Percentiles rank a stretch among this genome's conserved stretches.
Evolutionary conservation across 2,329 filamentous ascomycete genomes (phyloP).

Genomic region (Pseudocercospora eumusae): DNA sequence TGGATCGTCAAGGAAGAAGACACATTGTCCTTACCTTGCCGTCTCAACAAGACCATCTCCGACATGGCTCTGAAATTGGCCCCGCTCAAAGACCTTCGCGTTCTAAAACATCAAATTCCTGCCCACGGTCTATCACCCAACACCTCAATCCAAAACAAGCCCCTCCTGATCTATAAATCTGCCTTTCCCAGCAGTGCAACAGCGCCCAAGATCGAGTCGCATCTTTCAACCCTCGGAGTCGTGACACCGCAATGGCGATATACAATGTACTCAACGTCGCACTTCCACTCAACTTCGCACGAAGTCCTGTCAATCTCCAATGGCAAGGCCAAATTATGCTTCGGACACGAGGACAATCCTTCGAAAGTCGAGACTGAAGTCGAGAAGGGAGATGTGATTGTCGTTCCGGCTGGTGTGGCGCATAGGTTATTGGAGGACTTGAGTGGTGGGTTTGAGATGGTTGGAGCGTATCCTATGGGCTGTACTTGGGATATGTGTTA

Average conservation of each 20-base stretch:
- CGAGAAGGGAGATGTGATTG: conserved; percentile 61
- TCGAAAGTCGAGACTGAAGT: conserved; percentile 58
- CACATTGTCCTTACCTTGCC: neutral
- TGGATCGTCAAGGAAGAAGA: neutral
- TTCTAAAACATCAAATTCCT: conserved; percentile 63
- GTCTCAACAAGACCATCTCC: neutral
- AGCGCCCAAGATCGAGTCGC: conserved; percentile 57
- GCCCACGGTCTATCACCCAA: conserved; percentile 61
- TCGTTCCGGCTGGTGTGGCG: conserved; percentile 66
- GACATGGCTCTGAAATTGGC: conserved; percentile 38
- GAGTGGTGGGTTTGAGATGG: conserved; percentile 62
- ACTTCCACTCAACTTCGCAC: conserved; percentile 69
- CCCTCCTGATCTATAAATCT: conserved; percentile 66
- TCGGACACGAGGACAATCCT: conserved; percentile 65
- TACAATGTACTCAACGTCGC: conserved; percentile 66
- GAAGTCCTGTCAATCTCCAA: conserved; percentile 64
- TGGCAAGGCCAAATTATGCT: conserved; percentile 63
- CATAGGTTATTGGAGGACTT: conserved; percentile 64
- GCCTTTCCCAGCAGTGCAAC: conserved; percentile 52
- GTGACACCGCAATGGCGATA: conserved; percentile 67
- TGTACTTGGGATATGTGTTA: conserved; percentile 72
- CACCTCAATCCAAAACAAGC: conserved; percentile 63
- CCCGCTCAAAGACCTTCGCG: conserved; percentile 53
- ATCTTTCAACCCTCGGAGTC: conserved; percentile 56
- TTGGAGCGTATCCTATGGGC: conserved; percentile 64